Conservation (phyloP, 495 filamentous ascomycete genomes). For the Tetracladium setigerum region DNA sequence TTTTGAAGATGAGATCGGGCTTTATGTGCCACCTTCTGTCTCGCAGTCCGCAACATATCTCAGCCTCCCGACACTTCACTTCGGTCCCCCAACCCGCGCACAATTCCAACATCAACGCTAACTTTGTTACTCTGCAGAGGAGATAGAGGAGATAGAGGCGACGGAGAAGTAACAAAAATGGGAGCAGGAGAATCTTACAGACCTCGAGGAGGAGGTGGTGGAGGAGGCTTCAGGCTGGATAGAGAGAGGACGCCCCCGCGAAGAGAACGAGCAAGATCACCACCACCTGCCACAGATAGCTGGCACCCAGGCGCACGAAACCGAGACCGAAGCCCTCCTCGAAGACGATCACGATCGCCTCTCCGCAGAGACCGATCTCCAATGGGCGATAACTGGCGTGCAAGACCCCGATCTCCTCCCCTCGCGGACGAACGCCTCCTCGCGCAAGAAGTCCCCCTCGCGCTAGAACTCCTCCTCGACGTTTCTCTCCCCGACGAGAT, state of each 20-base stretch:
- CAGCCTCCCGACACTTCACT: too few relatives aligned
- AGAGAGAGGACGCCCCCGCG: slow-evolving; percentile 21
- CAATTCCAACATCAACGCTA: too few relatives aligned
- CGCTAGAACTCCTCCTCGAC: slow-evolving; percentile 15
- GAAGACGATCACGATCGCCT: not conserved
- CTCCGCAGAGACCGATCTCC: not conserved
- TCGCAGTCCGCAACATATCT: too few relatives aligned
- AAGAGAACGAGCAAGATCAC: slow-evolving; percentile 12
- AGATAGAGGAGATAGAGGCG: slow-evolving; percentile 24
- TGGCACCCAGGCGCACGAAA: slow-evolving; percentile 12
- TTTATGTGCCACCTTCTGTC: too few relatives aligned
- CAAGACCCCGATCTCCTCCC: slow-evolving; percentile 2
- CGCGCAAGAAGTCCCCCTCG: slow-evolving; percentile 13
- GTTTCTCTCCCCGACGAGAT: slow-evolving; percentile 23
- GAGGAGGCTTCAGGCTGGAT: slow-evolving; percentile 28
- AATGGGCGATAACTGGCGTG: not conserved
- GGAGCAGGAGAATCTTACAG: slow-evolving; percentile 50
- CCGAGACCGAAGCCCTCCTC: not conserved
- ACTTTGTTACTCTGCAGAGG: too few relatives aligned
- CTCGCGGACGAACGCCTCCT: not conserved
- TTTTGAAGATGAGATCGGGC: too few relatives aligned
- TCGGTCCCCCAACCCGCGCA: too few relatives aligned
- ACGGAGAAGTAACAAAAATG: slow-evolving; percentile 46
- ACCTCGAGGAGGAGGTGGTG: slow-evolving; percentile 31
- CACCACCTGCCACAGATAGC: slow-evolving; percentile 14